Evolutionary conservation across 2,329 filamentous ascomycete species (phyloP).

Genomic region (Epicoccum sorghinum): DNA sequence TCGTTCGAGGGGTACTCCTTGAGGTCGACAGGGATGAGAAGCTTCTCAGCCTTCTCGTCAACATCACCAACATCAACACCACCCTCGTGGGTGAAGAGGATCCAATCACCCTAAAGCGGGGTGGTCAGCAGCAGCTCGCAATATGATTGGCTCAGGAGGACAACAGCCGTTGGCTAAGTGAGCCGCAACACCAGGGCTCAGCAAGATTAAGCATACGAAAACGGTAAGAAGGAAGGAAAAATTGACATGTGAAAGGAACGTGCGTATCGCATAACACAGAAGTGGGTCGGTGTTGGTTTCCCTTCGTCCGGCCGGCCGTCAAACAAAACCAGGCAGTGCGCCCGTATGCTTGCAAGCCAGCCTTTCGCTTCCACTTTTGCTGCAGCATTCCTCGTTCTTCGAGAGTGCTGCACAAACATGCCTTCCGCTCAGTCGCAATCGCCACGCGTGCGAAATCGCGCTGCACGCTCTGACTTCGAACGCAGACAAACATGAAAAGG

Average conservation of each 20-base stretch:
- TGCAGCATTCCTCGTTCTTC: constrained; percentile 5
- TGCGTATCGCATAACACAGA: constrained; percentile 37
- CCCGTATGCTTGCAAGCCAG: constrained; percentile 30
- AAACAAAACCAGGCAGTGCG: constrained; percentile 44
- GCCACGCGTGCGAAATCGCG: neutral
- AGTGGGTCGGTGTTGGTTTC: constrained; percentile 47
- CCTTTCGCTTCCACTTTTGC: constrained; percentile 21
- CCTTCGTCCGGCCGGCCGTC: constrained; percentile 48
- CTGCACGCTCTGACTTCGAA: constrained; percentile 5
- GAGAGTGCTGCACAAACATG: constrained; percentile 14
- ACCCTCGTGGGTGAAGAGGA: constrained; percentile 99
- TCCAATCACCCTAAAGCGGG: constrained; percentile 86
- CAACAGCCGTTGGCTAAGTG: constrained; percentile 26
- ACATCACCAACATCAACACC: constrained; percentile 99
- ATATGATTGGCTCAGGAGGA: constrained; percentile 33
- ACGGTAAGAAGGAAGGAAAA: constrained; percentile 18
- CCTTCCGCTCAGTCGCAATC: constrained; percentile 8
- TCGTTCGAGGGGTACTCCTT: constrained; percentile 94
- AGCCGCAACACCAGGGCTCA: constrained; percentile 43
- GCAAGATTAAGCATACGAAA: constrained; percentile 24
- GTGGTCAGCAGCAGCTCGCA: constrained; percentile 39
- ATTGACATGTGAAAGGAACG: constrained; percentile 46
- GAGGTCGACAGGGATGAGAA: constrained; percentile 95
- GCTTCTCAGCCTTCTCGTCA: constrained; percentile 97
- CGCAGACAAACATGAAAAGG: constrained; percentile 7